These are phyloP conservation scores for Staphylotrichum longicolle DNA, from an alignment of 495 filamentous ascomycete genomes.

Conservation along the genomic window DNA sequence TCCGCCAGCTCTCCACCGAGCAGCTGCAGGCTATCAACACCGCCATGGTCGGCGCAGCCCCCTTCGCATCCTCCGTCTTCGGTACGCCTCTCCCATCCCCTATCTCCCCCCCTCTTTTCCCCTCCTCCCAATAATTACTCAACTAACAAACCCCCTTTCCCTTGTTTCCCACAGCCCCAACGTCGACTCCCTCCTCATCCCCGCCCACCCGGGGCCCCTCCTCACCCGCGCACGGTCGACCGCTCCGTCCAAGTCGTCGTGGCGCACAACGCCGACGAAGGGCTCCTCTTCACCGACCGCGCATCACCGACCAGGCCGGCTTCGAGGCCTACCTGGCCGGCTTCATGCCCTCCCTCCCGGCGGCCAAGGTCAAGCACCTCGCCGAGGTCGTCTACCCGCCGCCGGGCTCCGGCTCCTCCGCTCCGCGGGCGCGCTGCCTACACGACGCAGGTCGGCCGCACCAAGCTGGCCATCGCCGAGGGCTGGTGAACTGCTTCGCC, in stretches of 20 bases:
- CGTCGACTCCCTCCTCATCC: conserved; percentile 20
- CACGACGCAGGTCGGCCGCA: conserved; percentile 9
- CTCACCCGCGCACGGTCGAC: conserved; percentile 16
- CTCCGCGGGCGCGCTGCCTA: conserved; percentile 16
- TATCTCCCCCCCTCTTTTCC: not conserved
- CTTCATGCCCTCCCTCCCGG: conserved; percentile 16
- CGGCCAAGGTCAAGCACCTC: conserved; percentile 16
- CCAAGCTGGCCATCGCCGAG: conserved; percentile 16
- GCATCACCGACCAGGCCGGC: conserved; percentile 14
- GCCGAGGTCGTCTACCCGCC: conserved; percentile 17
- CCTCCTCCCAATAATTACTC: too few species aligned
- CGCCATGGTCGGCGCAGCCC: not conserved
- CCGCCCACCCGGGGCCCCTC: conserved; percentile 3
- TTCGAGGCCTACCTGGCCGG: conserved; percentile 18
- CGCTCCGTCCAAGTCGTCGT: conserved; percentile 16
- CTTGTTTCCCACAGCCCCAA: conserved; percentile 7
- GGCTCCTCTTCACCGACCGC: conserved; percentile 22
- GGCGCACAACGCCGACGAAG: conserved; percentile 10
- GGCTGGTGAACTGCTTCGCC: conserved; percentile 11
- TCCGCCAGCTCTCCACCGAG: conserved; percentile 4
- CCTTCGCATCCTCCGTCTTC: conserved; percentile 15
- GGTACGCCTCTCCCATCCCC: not conserved
- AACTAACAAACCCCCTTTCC: not conserved
- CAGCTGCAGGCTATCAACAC: conserved; percentile 9
- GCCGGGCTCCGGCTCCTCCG: conserved; percentile 9